Evolutionary conservation across 768 basidiomycete genomes (phyloP).

Genomic region (Postia placenta): DNA sequence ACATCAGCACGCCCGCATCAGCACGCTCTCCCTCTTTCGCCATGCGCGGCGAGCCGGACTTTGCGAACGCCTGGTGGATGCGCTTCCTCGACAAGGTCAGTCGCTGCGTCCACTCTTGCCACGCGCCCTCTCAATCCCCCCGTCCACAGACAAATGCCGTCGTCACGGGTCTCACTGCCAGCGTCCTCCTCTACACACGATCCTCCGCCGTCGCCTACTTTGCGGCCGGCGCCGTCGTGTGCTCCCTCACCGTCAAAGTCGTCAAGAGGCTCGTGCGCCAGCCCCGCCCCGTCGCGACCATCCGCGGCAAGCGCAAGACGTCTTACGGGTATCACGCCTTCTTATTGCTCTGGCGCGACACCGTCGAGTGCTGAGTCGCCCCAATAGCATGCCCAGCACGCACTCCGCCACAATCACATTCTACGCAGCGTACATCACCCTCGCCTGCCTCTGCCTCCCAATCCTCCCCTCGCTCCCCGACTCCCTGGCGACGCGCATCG

Average conservation of each 20-base stretch:
- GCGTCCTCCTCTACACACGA: conserved; percentile 49
- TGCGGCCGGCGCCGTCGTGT: conserved; percentile 47
- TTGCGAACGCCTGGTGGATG: neutral
- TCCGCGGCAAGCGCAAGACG: conserved; percentile 36
- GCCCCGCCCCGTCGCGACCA: conserved; percentile 44
- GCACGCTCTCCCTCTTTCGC: no score
- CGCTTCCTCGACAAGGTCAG: conserved; percentile 3
- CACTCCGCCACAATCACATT: conserved; percentile 68
- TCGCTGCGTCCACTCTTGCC: neutral
- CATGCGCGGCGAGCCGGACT: neutral
- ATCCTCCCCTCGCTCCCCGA: conserved; percentile 48
- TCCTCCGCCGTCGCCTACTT: conserved; percentile 62
- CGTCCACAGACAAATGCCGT: conserved; percentile 52
- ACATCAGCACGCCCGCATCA: no score
- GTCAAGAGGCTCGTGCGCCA: conserved; percentile 59
- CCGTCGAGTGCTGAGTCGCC: neutral
- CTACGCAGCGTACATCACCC: conserved; percentile 52
- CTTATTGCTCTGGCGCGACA: neutral
- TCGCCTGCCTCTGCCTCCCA: conserved; percentile 55
- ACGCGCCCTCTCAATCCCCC: no score
- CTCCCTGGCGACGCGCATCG: conserved; percentile 29
- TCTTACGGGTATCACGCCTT: conserved; percentile 56
- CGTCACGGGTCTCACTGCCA: conserved; percentile 46
- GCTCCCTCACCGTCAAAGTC: conserved; percentile 52
- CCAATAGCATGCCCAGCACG: conserved; percentile 73